These are phyloP conservation scores for Rhizophagus sp. DNA, from an alignment of 192 early-diverging fungal species.

Conservation along the genomic window DNA sequence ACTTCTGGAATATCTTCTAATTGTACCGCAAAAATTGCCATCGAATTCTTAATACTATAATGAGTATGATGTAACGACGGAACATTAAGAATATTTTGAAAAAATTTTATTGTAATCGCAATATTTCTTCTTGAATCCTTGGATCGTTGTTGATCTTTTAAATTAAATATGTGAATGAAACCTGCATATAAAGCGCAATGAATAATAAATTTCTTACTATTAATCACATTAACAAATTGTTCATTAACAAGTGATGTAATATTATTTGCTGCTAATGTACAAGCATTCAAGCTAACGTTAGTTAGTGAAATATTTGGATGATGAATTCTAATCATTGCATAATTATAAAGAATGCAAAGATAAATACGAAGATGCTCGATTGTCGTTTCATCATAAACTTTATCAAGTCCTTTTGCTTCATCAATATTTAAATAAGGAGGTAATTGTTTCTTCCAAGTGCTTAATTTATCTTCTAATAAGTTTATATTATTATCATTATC, in stretches of 20 bases:
- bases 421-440: slow-evolving; percentile 9
- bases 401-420: neutral
- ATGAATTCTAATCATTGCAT: slow-evolving; percentile 23
- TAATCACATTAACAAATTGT: slow-evolving; percentile 17
- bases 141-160: neutral
- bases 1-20: neutral
- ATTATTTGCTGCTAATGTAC: slow-evolving; percentile 7
- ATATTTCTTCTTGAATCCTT: slow-evolving; percentile 1
- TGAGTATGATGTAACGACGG: slow-evolving; percentile 14
- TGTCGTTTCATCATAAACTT: neutral
- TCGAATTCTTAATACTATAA: neutral
- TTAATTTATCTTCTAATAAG: slow-evolving; percentile 8
- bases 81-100: neutral
- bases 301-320: neutral
- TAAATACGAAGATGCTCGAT: slow-evolving; percentile 23
- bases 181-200: slow-evolving; percentile 25
- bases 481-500: neutral
- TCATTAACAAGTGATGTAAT: slow-evolving; percentile 17
- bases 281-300: neutral
- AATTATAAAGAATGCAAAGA: slow-evolving; percentile 23
- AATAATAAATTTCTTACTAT: slow-evolving; percentile 22
- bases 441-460: slow-evolving; percentile 12
- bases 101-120: neutral
- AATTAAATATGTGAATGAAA: slow-evolving; percentile 16
- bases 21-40: slow-evolving; percentile 17